A percentile compares a stretch with the other conserved stretches of the same genome.
Conservation (phyloP, 2,329 filamentous ascomycete species). For the Moelleriella libera region DNA sequence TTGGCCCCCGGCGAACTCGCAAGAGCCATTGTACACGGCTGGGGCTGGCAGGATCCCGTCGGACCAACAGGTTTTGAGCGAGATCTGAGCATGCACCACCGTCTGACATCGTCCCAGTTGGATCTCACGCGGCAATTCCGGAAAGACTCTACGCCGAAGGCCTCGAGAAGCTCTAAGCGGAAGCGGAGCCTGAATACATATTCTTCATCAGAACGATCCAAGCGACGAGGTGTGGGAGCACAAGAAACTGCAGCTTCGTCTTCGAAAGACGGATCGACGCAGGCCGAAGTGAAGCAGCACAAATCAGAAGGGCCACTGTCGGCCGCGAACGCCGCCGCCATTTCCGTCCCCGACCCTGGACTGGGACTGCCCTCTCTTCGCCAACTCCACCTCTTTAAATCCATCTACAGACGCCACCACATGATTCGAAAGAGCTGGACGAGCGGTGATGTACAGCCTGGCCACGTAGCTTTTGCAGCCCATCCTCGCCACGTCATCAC, state of each 20-base stretch:
- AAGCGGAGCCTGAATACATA: constrained; percentile 36
- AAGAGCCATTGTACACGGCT: constrained; percentile 77
- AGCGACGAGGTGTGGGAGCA: constrained; percentile 32
- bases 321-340: constrained; percentile 70
- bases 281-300: constrained; percentile 29
- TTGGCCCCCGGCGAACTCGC: constrained; percentile 72
- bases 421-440: constrained; percentile 91
- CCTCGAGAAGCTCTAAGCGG: constrained; percentile 35
- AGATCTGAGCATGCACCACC: constrained; percentile 53
- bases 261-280: constrained; percentile 2
- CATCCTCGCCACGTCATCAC: constrained; percentile 95
- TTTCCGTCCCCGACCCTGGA: constrained; percentile 68
- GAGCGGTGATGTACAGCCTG: constrained; percentile 66
- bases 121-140: constrained; percentile 30
- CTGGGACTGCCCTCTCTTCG: constrained; percentile 66
- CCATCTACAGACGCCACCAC: constrained; percentile 83
- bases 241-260: constrained; percentile 20
- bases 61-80: constrained; percentile 63
- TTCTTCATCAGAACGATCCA: constrained; percentile 32
- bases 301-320: constrained; percentile 73
- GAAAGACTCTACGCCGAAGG: constrained; percentile 26
- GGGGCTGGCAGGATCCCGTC: constrained; percentile 91
- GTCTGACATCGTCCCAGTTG: constrained; percentile 36
- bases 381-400: constrained; percentile 88
- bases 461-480: constrained; percentile 90